These are phyloP conservation scores for Macrocybe gigantea DNA, from an alignment of 768 basidiomycete genomes.

Conservation along the genomic window DNA sequence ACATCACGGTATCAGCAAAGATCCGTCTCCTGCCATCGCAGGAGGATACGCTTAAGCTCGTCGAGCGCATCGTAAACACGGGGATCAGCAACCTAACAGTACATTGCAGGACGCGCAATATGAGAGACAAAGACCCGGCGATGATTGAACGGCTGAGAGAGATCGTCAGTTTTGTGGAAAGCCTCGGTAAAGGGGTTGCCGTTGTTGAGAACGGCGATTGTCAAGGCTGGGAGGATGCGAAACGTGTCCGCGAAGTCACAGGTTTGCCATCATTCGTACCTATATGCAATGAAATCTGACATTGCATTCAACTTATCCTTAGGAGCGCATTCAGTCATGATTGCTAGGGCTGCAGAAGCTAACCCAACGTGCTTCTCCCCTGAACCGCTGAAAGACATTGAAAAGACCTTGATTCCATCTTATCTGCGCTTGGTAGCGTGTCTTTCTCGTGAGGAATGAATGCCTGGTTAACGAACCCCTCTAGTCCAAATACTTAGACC, in stretches of 20 bases:
- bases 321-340: conserved; percentile 92
- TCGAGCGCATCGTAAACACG: conserved; percentile 79
- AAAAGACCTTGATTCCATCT: conserved; percentile 60
- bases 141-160: conserved; percentile 73
- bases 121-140: conserved; percentile 81
- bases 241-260: conserved; percentile 66
- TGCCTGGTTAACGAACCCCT: conserved; percentile 1
- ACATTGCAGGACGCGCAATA: conserved; percentile 90
- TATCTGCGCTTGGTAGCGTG: conserved; percentile 65
- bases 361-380: conserved; percentile 87
- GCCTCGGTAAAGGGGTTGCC: conserved; percentile 71
- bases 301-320: not conserved
- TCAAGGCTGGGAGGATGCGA: conserved; percentile 69
- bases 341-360: conserved; percentile 89
- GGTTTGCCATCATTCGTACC: conserved; percentile 34
- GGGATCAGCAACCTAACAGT: conserved; percentile 89
- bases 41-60: conserved; percentile 85
- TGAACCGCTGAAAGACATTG: conserved; percentile 62
- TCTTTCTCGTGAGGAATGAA: not conserved
- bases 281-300: not conserved
- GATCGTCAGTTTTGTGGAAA: conserved; percentile 80
- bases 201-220: conserved; percentile 96
- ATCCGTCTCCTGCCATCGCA: conserved; percentile 85
- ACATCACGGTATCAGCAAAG: conserved; percentile 90
- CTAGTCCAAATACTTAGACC: conserved; percentile 69